These are phyloP conservation scores for Gossypium gossypioides DNA, from an alignment of 441 rosid genomes.

Conservation along the genomic window DNA sequence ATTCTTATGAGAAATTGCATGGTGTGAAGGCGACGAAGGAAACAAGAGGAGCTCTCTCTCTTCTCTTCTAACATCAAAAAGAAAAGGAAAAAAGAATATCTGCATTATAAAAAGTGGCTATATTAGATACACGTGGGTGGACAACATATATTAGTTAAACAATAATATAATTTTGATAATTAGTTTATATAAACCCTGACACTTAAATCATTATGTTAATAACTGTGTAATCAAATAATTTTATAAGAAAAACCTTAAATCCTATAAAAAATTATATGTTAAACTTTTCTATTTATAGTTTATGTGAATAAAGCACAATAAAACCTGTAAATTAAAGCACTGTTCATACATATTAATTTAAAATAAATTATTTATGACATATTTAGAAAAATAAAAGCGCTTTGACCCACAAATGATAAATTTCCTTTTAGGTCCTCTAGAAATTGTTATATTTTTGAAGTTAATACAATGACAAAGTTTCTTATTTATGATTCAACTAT, in stretches of 20 bases:
- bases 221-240: not conserved
- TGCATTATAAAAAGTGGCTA: not conserved
- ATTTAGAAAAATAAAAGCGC: too few relatives aligned
- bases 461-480: too few relatives aligned
- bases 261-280: too few relatives aligned
- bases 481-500: too few relatives aligned
- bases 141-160: not conserved
- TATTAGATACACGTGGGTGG: not conserved
- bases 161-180: not conserved
- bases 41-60: not conserved
- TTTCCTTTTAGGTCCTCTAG: too few relatives aligned
- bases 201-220: not conserved
- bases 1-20: not conserved
- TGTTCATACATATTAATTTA: too few relatives aligned
- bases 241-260: not conserved
- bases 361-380: too few relatives aligned
- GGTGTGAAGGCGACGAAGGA: not conserved
- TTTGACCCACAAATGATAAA: too few relatives aligned
- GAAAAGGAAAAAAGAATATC: not conserved
- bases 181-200: not conserved
- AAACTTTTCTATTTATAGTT: too few relatives aligned
- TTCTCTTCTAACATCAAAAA: not conserved
- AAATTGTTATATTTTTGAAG: too few relatives aligned
- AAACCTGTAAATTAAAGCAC: too few relatives aligned
- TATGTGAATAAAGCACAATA: too few relatives aligned